Evolutionary conservation across 768 basidiomycete species (phyloP).

Genomic region (Lactarius tabidus): DNA sequence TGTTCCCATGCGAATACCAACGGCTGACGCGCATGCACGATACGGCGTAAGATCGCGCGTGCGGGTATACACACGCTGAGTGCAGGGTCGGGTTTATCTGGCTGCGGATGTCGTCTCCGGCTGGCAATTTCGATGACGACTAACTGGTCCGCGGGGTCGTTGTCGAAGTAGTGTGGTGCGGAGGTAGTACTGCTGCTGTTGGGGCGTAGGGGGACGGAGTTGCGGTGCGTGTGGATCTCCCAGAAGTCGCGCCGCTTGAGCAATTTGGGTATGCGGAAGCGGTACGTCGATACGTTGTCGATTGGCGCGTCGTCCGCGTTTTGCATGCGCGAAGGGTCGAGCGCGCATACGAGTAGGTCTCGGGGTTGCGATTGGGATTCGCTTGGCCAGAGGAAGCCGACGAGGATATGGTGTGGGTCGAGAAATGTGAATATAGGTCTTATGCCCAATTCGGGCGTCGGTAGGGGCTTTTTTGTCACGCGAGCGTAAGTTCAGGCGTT

Average conservation of each 20-base stretch:
- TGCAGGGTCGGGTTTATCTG: neutral
- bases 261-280: neutral
- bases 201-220: neutral
- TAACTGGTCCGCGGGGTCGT: conserved; percentile 2
- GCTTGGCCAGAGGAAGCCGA: neutral
- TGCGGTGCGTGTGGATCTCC: conserved; percentile 6
- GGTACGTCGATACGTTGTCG: neutral
- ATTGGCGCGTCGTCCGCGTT: neutral
- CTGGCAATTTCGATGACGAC: conserved; percentile 8
- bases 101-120: neutral
- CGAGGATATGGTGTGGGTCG: conserved; percentile 5
- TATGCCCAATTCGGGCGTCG: neutral
- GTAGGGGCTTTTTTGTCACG: neutral
- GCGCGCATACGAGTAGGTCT: conserved; percentile 5
- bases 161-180: neutral
- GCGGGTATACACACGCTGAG: neutral
- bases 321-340: neutral
- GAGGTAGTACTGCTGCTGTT: neutral
- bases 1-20: neutral
- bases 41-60: neutral
- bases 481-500: neutral
- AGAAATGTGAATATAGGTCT: conserved; percentile 7
- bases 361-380: neutral
- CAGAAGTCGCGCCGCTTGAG: neutral
- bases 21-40: neutral